These are phyloP conservation scores for Thamnidium elegans DNA, from an alignment of 192 early-diverging fungal species.

Conservation along the genomic window DNA sequence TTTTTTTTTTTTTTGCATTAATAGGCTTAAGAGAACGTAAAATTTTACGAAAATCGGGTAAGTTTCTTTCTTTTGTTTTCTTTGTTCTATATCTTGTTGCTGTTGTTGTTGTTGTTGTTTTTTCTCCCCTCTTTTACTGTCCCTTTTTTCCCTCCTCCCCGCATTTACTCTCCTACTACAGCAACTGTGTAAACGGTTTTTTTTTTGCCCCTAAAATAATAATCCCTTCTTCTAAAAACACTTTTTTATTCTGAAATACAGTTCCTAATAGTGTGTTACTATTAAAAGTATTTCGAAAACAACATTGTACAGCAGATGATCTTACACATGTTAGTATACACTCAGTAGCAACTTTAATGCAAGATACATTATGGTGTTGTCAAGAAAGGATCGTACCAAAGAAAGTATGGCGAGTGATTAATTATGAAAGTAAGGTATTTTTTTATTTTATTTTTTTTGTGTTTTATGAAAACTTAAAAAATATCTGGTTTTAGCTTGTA, in stretches of 20 bases:
- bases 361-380: constrained; percentile 32
- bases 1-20: too few relatives aligned
- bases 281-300: constrained; percentile 27
- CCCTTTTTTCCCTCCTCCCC: neutral
- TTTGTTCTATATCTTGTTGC: too few relatives aligned
- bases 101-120: neutral
- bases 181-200: too few relatives aligned
- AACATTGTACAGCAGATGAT: constrained; percentile 23
- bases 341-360: constrained; percentile 30
- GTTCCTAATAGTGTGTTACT: constrained; percentile 31
- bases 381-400: constrained; percentile 31
- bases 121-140: neutral
- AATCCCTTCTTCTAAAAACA: too few relatives aligned
- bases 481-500: too few relatives aligned
- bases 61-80: too few relatives aligned
- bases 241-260: constrained; percentile 6
- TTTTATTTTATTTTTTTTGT: neutral
- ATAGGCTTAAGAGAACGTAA: constrained; percentile 32
- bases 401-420: constrained; percentile 32
- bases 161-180: too few relatives aligned
- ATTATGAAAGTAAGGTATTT: constrained; percentile 32
- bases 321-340: constrained; percentile 25
- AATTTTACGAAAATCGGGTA: constrained; percentile 36
- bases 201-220: neutral
- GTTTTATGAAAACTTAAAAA: constrained; percentile 9